Base-by-base conservation (phyloP, 2,329 filamentous ascomycete genomes). In the Sporothrix dimorphospora region DNA sequence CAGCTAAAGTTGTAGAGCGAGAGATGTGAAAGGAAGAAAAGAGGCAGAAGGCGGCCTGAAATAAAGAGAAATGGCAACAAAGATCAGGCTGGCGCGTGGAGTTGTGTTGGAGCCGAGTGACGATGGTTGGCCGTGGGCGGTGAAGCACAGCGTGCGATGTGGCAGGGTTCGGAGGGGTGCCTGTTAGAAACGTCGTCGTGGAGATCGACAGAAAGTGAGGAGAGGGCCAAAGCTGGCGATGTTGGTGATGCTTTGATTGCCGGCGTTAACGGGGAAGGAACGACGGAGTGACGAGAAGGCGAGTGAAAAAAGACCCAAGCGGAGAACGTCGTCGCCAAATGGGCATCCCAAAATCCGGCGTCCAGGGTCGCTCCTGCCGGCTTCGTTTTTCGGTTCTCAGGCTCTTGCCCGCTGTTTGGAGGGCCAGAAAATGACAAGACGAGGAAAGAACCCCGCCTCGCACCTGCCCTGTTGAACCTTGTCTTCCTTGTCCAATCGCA, bases 391-490 rank as follows among this genome's bases (percentile, higher is more conserved):
- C 9, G 30, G 30, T 34, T n/a, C n/a, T n/a, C n/a, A n/a, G n/a
- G 30, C 30, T 3, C 3, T 34, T 34, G 30, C 30, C 6, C 30
- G 30, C 30, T 6, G 30, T 34, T 19, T 57, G 53, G 4, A 38
- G 6, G 53, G 7, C 19, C 19, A 16, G 21, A 42, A 45, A 19
- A 24, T 24, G 59, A 42, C 59, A 27, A 65, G 38, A 40, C n/a
- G n/a, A n/a, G 59, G 38, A 40, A 65, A 42, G 59, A 65, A 65
- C 59, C 38, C 55, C 55, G 55, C 55, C 27, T n/a, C 19, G 30
- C 12, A 34, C 57, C 57, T 63, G 34, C 38, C 57, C 30, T n/a
- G n/a, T 40, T 7, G 19, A n/a, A 9, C 19, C 57, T 21, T 34
- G 7, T 59, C 14, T 19, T 59, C 6, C 16, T 7, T 59, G 27